Conservation (phyloP, 257 asterid genomes). For the Linderniella brevidens region DNA sequence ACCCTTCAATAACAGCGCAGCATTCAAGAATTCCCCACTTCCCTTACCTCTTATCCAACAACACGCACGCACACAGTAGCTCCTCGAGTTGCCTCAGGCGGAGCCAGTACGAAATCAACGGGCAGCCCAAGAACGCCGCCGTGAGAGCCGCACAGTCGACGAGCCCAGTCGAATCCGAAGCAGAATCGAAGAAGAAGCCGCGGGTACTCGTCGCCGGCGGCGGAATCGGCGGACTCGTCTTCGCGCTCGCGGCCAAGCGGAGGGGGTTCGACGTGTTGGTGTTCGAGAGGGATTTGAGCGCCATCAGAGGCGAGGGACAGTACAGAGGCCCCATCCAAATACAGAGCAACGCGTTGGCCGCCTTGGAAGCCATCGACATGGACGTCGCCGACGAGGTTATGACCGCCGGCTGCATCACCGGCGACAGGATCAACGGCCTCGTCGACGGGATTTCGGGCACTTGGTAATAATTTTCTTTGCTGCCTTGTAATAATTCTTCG, state of each 20-base stretch:
- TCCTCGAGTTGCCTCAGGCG: too few species aligned
- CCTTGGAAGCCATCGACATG: constrained; percentile 85
- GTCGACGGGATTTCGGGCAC: constrained; percentile 76
- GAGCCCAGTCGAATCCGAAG: too few species aligned
- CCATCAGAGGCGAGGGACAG: constrained; percentile 90
- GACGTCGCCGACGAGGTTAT: constrained; percentile 67
- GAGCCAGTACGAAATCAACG: too few species aligned
- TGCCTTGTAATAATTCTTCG: not conserved
- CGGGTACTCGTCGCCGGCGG: constrained; percentile 90
- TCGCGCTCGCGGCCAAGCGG: constrained; percentile 77
- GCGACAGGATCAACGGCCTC: constrained; percentile 86
- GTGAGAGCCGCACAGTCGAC: too few species aligned
- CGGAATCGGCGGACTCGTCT: constrained; percentile 86
- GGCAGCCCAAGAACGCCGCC: too few species aligned
- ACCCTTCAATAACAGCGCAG: too few species aligned
- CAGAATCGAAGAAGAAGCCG: constrained; percentile 28
- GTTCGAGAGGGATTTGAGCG: constrained; percentile 93
- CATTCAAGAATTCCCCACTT: too few species aligned
- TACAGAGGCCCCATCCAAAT: constrained; percentile 92
- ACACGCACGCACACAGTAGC: too few species aligned
- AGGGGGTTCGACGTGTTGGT: constrained; percentile 83
- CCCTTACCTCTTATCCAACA: too few species aligned
- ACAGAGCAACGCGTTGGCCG: constrained; percentile 94
- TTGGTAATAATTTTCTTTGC: constrained; percentile 44
- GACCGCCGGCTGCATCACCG: constrained; percentile 79